Evolutionary conservation across 768 basidiomycete species (phyloP), one percentile per base, ranked within the genome.

Genomic region (Pisolithus orientalis): DNA sequence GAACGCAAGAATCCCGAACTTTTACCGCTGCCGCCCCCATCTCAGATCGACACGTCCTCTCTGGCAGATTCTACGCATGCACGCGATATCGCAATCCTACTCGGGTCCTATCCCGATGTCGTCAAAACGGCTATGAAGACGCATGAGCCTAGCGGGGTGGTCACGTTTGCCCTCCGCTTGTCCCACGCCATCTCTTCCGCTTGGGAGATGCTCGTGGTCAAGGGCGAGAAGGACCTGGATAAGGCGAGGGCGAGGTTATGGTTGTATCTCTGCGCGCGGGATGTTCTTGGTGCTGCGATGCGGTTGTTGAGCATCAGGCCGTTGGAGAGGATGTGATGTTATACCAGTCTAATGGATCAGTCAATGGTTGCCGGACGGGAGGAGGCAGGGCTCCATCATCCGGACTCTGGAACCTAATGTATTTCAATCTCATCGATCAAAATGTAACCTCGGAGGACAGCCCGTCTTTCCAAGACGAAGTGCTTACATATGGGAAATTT

Each of bases 1-100:
- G 83, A 83, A 59, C 90, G 94, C 52, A 94, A 95, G 70, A 94
- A 94, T 70, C 90, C 91, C 2, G 80, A 89, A 53, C 83, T 94
- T 29, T 71, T 90, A 39, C 85, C 92, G 17, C 82, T 91, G 9
- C 88, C 89, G 0, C 68, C 78, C 0, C 80, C 81, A 8, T 72
- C 80, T n/a, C 68, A 83, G 56, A 86, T 95, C 66, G 73, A 85
- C 61, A 80, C 82, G 7, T 70, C 74, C 1, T 74, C 80, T n/a
- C 83, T 96, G 49, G 72, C 76, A 7, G 77, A 85, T 50, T 84
- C 85, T 16, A 59, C 72, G 9, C 85, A 90, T 43, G 88, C 91
- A 14, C 79, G 91, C 44, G 91, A 94, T 51, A 90, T 96, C 62
- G 77, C 82, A 21, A 84, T 90, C 72, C 75, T 94, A n/a, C 78